Evolutionary conservation across 441 rosid species (phyloP).

Genomic region (Pelargonium australe): DNA sequence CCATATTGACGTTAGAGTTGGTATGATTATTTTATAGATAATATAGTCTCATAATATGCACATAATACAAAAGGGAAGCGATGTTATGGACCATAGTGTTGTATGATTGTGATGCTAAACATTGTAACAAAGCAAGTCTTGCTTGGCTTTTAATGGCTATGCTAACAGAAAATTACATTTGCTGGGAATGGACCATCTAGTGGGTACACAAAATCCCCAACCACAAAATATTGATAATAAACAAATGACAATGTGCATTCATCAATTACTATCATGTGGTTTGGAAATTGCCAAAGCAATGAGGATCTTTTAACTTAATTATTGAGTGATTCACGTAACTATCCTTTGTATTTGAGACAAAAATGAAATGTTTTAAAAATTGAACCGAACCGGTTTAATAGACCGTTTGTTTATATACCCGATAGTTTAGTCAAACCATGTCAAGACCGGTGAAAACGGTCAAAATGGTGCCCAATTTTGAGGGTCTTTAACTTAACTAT

Average conservation of each 20-base stretch:
- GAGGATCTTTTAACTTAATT: too few species aligned
- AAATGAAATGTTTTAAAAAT: too few species aligned
- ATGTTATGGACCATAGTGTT: background rate
- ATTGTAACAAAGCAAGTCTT: background rate
- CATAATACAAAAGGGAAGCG: too few species aligned
- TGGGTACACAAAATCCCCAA: background rate
- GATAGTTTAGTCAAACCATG: background rate
- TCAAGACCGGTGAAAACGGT: background rate
- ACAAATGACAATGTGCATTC: background rate
- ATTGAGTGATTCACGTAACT: too few species aligned
- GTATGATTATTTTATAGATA: too few species aligned
- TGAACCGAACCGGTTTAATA: too few species aligned
- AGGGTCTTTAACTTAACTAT: background rate
- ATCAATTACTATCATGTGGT: background rate
- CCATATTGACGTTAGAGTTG: too few species aligned
- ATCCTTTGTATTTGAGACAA: too few species aligned
- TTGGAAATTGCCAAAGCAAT: too few species aligned
- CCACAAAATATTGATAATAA: background rate
- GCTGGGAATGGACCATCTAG: slow-evolving; percentile 2
- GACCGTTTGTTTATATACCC: background rate
- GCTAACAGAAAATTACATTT: background rate
- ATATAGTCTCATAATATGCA: too few species aligned
- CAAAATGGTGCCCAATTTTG: background rate
- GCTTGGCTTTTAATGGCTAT: background rate
- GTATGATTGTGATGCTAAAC: background rate